phyloP scores from a whole-genome alignment of 164 flowering plant species.

The Vitis riparia region DNA sequence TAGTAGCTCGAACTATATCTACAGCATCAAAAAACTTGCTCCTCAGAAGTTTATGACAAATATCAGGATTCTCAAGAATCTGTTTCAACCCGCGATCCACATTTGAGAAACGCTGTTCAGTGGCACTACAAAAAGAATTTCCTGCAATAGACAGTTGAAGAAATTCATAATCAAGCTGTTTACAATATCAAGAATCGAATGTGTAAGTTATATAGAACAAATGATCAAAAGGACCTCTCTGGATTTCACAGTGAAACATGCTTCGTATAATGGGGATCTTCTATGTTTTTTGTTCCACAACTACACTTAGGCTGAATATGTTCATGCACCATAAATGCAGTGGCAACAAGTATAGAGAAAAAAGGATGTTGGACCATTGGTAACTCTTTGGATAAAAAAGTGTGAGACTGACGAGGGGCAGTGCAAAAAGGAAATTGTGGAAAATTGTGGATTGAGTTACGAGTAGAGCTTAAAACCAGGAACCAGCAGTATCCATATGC shows the following conservation, averaged over 20 bases:
- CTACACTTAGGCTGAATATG: not conserved
- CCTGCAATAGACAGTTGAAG: slow-evolving; percentile 37
- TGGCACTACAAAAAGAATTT: slow-evolving; percentile 7
- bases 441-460: no score
- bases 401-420: no score
- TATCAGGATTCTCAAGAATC: slow-evolving; percentile 44
- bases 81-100: slow-evolving; percentile 57
- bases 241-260: not conserved
- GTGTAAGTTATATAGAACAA: not conserved
- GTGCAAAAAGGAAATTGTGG: no score
- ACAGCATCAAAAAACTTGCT: slow-evolving; percentile 50
- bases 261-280: not conserved
- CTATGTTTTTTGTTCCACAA: not conserved
- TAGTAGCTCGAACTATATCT: slow-evolving; percentile 43
- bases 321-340: slow-evolving; percentile 1
- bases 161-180: not conserved
- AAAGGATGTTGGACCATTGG: no score
- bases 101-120: slow-evolving; percentile 18
- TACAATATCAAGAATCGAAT: not conserved
- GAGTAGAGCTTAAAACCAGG: no score
- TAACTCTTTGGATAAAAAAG: no score
- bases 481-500: no score
- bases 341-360: no score
- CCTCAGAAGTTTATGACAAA: slow-evolving; percentile 30
- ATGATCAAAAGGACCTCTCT: not conserved